phyloP scores from a whole-genome alignment of 805 yeast genomes.

The Cyberlindnera veronae region DNA sequence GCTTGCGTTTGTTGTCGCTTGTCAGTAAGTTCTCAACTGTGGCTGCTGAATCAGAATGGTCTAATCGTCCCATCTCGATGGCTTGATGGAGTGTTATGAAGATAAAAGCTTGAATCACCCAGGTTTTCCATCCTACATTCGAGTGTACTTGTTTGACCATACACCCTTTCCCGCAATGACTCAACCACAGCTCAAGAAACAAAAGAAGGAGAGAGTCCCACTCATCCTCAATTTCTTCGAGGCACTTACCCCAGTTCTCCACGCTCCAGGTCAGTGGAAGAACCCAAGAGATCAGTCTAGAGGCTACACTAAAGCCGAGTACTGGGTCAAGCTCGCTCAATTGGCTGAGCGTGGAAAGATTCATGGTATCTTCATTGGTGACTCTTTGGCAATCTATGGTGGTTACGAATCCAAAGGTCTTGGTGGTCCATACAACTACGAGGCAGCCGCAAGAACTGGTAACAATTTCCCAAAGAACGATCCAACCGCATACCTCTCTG shows the following conservation, averaged over 20 bases:
- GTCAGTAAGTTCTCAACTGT: too few relatives aligned
- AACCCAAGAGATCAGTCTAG: conserved; percentile 27
- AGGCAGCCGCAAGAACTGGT: conserved; percentile 34
- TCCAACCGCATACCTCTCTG: conserved; percentile 36
- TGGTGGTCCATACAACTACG: conserved; percentile 35
- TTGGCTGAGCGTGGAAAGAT: conserved; percentile 39
- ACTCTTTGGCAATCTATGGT: conserved; percentile 39
- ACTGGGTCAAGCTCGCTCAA: conserved; percentile 40
- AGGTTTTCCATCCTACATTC: too few relatives aligned
- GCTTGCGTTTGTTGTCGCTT: too few relatives aligned
- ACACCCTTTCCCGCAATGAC: too few relatives aligned
- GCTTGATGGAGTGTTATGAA: too few relatives aligned
- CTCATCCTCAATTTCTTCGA: conserved; percentile 26
- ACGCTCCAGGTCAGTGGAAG: conserved; percentile 29
- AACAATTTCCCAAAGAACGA: conserved; percentile 37
- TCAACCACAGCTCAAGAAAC: conserved; percentile 12
- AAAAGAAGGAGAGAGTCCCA: conserved; percentile 17
- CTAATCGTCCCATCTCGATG: too few relatives aligned
- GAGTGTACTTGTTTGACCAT: too few relatives aligned
- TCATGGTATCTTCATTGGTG: conserved; percentile 39
- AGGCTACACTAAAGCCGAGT: conserved; percentile 28
- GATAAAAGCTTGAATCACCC: too few relatives aligned
- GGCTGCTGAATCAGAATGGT: too few relatives aligned
- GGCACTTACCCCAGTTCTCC: conserved; percentile 26
- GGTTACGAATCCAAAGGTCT: conserved; percentile 31